Evolutionary conservation across 176 grass and related monocot genomes (phyloP).

Genomic region (Aegilops sharonensis): DNA sequence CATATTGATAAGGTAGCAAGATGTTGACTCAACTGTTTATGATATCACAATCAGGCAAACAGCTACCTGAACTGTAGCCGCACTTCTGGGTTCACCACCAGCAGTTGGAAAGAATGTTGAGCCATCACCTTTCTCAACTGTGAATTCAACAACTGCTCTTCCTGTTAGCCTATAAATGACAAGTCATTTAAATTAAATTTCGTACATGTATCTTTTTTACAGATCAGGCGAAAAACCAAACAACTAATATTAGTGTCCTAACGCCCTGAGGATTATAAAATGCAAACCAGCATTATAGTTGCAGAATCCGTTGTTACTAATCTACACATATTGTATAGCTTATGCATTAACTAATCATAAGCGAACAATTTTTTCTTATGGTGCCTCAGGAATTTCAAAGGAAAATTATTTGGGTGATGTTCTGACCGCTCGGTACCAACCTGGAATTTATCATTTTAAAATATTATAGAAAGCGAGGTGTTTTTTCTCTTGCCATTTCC

Average conservation of each 20-base stretch:
- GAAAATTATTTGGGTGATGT: not conserved
- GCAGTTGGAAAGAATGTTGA: slow-evolving; percentile 82
- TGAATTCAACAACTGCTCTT: slow-evolving; percentile 92
- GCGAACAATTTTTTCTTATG: not conserved
- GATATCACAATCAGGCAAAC: slow-evolving; percentile 5
- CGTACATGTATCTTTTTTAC: slow-evolving; percentile 13
- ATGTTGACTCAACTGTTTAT: not conserved
- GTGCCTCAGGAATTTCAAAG: not conserved
- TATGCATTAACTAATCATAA: not conserved
- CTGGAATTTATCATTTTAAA: not conserved
- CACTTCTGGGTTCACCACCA: slow-evolving; percentile 80
- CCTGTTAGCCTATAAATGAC: slow-evolving; percentile 76
- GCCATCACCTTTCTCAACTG: slow-evolving; percentile 85
- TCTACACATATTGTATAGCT: not conserved
- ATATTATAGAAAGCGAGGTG: not conserved
- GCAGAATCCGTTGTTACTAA: not conserved
- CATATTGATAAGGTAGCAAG: not conserved
- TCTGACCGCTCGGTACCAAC: not conserved
- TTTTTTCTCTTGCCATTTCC: not conserved
- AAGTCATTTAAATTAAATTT: slow-evolving; percentile 40
- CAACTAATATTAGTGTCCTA: not conserved
- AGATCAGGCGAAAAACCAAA: slow-evolving; percentile 1
- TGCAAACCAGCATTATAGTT: not conserved
- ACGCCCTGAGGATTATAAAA: not conserved
- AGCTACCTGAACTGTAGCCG: slow-evolving; percentile 81